Evolutionary conservation across 1,284 basidiomycete genomes (phyloP).

Genomic region (Marasmius sp.): DNA sequence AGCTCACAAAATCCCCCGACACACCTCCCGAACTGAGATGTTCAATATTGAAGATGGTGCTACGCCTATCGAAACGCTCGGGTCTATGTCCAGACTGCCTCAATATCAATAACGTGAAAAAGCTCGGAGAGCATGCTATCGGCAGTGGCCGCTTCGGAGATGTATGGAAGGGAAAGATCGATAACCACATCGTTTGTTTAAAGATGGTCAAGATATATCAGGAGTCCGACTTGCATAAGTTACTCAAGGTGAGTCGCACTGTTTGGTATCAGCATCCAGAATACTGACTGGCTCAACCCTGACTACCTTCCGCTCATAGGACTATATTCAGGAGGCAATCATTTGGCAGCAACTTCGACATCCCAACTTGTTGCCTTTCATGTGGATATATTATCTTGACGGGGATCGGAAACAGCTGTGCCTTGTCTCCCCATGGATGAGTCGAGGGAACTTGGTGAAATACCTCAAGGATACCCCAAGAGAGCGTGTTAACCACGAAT

Average conservation of each 20-base stretch:
- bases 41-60: neutral
- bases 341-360: neutral
- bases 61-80: neutral
- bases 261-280: no score
- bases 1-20: neutral
- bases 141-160: neutral
- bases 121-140: neutral
- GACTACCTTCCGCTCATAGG: no score
- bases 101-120: neutral
- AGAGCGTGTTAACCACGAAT: neutral
- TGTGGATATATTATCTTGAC: no score
- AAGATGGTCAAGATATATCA: neutral
- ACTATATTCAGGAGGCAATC: no score
- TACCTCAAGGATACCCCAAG: neutral
- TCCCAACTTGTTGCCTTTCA: neutral
- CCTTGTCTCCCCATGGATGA: slow-evolving; percentile 6
- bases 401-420: slow-evolving; percentile 12
- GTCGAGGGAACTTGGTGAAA: neutral
- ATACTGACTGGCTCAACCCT: no score
- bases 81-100: neutral
- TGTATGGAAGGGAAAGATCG: neutral
- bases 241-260: neutral
- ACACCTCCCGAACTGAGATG: neutral
- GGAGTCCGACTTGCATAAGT: neutral
- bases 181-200: no score